phyloP scores from a whole-genome alignment of 441 rosid genomes.

The Erysimum cheiri region DNA sequence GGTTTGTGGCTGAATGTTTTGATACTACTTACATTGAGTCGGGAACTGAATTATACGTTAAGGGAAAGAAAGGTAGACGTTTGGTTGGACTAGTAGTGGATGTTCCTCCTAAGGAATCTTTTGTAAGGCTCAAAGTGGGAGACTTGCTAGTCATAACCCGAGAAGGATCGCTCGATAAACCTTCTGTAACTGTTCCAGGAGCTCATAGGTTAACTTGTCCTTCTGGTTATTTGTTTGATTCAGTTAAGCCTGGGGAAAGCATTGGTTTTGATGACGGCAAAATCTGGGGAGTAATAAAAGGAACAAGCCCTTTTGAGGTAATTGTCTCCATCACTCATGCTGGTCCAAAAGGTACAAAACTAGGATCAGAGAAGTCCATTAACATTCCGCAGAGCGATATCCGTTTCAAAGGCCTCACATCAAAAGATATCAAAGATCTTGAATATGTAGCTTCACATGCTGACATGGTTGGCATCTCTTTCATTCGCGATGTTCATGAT shows the following conservation, averaged over 20 bases:
- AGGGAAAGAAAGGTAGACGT: conserved; percentile 55
- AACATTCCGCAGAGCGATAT: conserved; percentile 68
- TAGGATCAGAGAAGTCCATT: conserved; percentile 75
- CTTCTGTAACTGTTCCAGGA: conserved; percentile 42
- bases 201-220: conserved; percentile 60
- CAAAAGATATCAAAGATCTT: conserved; percentile 74
- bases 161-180: conserved; percentile 48
- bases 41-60: conserved; percentile 53
- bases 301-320: conserved; percentile 62
- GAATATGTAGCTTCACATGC: conserved; percentile 67
- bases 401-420: conserved; percentile 67
- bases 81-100: conserved; percentile 56
- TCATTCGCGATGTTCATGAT: conserved; percentile 61
- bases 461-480: conserved; percentile 74
- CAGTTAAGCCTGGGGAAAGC: conserved; percentile 67
- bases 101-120: conserved; percentile 62
- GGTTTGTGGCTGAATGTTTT: conserved; percentile 61
- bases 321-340: conserved; percentile 70
- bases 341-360: conserved; percentile 64
- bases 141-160: conserved; percentile 61
- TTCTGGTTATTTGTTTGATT: conserved; percentile 69
- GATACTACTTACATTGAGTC: conserved; percentile 63
- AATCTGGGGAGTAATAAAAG: conserved; percentile 68
- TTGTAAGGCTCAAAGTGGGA: conserved; percentile 64
- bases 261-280: conserved; percentile 81